A percentile compares a stretch with the other conserved stretches of the same genome.
phyloP scores from a whole-genome alignment of 495 filamentous ascomycete species.

The Podospora comata region DNA sequence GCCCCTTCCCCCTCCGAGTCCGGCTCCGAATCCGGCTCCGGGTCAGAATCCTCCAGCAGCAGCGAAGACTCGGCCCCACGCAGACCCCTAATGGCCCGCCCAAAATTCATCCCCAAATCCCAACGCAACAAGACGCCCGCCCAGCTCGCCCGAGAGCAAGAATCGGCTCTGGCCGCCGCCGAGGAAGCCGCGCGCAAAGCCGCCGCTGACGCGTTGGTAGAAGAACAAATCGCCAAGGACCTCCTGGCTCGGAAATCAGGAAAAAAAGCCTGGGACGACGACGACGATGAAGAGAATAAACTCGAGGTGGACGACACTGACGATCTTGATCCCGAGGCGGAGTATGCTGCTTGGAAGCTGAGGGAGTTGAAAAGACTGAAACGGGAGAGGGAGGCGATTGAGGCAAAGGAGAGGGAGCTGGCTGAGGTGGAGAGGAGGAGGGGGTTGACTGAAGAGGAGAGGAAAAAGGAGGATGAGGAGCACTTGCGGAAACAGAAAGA shows the following conservation, averaged over 20 bases:
- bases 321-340: conserved; percentile 80
- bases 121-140: conserved; percentile 49
- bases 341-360: conserved; percentile 90
- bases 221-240: conserved; percentile 81
- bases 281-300: conserved; percentile 55
- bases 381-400: conserved; percentile 80
- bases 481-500: conserved; percentile 76
- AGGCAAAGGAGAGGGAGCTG: conserved; percentile 75
- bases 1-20: conserved; percentile 59
- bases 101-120: conserved; percentile 87
- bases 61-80: conserved; percentile 64
- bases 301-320: conserved; percentile 84
- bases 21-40: conserved; percentile 54
- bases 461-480: conserved; percentile 78
- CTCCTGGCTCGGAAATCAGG: conserved; percentile 69
- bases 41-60: conserved; percentile 46
- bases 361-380: conserved; percentile 85
- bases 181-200: conserved; percentile 52
- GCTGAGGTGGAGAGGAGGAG: conserved; percentile 87
- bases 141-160: conserved; percentile 35
- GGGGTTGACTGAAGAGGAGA: conserved; percentile 82
- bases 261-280: conserved; percentile 85
- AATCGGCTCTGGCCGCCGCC: conserved; percentile 35
- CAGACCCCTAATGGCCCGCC: conserved; percentile 69
- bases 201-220: conserved; percentile 72